Base-by-base conservation (phyloP, 306 rosid genomes). In the Cicer judaicum region DNA sequence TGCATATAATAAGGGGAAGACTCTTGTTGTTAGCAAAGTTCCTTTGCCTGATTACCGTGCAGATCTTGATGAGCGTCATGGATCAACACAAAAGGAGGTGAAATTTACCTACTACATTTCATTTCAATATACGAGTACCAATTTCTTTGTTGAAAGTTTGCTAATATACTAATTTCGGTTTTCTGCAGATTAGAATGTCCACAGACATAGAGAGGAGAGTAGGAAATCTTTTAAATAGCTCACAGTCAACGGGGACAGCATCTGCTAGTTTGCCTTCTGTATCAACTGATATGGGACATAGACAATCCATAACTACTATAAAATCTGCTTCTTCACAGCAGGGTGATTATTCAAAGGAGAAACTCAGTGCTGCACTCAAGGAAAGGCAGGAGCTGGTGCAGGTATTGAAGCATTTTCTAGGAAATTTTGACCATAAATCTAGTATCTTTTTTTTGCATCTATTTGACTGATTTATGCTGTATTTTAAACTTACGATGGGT, bases 21-120 rank as follows among this genome's bases (percentile, higher is more conserved):
- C 87, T 80, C 96, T 93, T 16, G 97, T 93, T 53, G 80, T 93
- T 61, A 93, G 98, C 92, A 93, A 89, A 85, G 90, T 88, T 75
- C 97, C 91, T 7, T 78, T 93, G 85, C 98, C 97, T 38, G 96
- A 93, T 85, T 93, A 91, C 79, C 90, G 97, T 67, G 98, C 97
- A 40, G 98, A 93, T 84, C 98, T 93, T 62, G 98, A 93, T 79
- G 98, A 91, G 54, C 89, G 84, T 21, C 96, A 93, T 86, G 98
- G 98, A 60, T 91, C 94, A 79, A 85, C 97, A 34, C 97, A 89
- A 79, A 88, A 89, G 67, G 96, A 91, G 96, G 98, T 91, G 52
- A 52, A 68, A 48, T 77, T 50, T 72, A 62, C 72, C 43, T 55
- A 40, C 50, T 69, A 64, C 46, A 36, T 56, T 60, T 79, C 46